Base-by-base conservation (phyloP, 1,139 yeast genomes). In the Blastobotrys arbuscula region DNA sequence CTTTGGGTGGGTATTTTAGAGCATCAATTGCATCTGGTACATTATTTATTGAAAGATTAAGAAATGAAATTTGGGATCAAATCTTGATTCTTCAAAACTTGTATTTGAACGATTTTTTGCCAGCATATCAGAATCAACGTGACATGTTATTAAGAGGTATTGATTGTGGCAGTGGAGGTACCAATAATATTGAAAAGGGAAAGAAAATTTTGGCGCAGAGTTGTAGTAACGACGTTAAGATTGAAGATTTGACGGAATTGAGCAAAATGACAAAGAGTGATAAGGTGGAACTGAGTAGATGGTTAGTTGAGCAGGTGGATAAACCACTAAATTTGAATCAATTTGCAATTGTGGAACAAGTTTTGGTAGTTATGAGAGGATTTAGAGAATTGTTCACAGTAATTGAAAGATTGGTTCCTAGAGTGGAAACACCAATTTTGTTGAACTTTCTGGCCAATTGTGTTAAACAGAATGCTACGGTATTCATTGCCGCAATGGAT, bases 21-120 rank as follows among this genome's bases (percentile, higher is more conserved):
- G 79, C 83, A 55, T 68, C 88, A 34, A 88, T 89, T 46, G 88
- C 96, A 3, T 82, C 94, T 1, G 97, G 96, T 3, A 72, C 86
- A 0, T 76, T 88, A 45, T 87, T 84, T 62, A 56, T 62, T 23
- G 57, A 55, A 4, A 51, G 63, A 20, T 49, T 58, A 16, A 50
- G 53, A 20, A 50, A 52, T 54, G 65, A 61, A 53, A 75, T 71
- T 12, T 64, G 68, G 36, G 66, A 71, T 16, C 88, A 82, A 59
- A 60, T 79, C 31, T 56, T 67, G 20, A 72, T 82, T 26, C 64
- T 83, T 31, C 70, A 72, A 53, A 79, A 80, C 53, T 63, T 83
- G 12, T 50, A 50, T 34, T 51, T 55, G 4, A 36, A 50, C 8
- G 53, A 52, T 31, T 51, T 59, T 31, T 21, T 39, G 16, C 47